Evolutionary conservation across 495 filamentous ascomycete genomes (phyloP).

Genomic region (Astrocystis sublimbata): DNA sequence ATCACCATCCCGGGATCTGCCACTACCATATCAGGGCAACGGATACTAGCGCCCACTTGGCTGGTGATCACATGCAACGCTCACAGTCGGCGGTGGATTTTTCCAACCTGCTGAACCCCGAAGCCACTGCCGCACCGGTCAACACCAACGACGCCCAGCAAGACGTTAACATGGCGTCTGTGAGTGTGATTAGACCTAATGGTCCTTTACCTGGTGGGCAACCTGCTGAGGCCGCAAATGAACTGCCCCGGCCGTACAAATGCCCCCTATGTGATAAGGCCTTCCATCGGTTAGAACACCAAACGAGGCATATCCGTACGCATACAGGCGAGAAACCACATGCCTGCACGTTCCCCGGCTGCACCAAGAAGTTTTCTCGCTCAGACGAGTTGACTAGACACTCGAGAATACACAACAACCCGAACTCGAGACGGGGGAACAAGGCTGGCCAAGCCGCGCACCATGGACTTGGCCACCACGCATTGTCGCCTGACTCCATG

Average conservation of each 20-base stretch:
- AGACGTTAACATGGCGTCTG: constrained; percentile 64
- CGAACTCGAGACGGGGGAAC: constrained; percentile 92
- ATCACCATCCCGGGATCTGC: constrained; percentile 10
- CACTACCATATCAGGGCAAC: constrained; percentile 11
- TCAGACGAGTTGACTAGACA: constrained; percentile 97
- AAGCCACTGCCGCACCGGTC: constrained; percentile 41
- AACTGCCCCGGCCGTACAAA: constrained; percentile 95
- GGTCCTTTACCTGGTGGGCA: constrained; percentile 62
- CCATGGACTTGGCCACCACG: constrained; percentile 35
- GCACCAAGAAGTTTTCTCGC: constrained; percentile 95
- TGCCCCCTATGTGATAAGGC: constrained; percentile 98
- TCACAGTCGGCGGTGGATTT: constrained; percentile 72
- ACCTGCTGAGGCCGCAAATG: constrained; percentile 53
- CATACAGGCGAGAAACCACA: constrained; percentile 99
- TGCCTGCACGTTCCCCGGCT: constrained; percentile 89
- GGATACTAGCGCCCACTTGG: constrained; percentile 29
- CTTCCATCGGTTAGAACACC: constrained; percentile 97
- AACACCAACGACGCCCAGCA: constrained; percentile 34
- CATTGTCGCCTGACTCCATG: constrained; percentile 51
- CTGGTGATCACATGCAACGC: constrained; percentile 69
- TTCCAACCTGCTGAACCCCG: constrained; percentile 74
- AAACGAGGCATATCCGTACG: constrained; percentile 95
- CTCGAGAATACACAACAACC: constrained; percentile 98
- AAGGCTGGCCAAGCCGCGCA: constrained; percentile 62
- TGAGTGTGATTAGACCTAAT: constrained; percentile 70